Evolutionary conservation across 169 alveolate species (phyloP), one percentile per base, ranked within the genome.

Genomic region (Eimeria necatrix): DNA sequence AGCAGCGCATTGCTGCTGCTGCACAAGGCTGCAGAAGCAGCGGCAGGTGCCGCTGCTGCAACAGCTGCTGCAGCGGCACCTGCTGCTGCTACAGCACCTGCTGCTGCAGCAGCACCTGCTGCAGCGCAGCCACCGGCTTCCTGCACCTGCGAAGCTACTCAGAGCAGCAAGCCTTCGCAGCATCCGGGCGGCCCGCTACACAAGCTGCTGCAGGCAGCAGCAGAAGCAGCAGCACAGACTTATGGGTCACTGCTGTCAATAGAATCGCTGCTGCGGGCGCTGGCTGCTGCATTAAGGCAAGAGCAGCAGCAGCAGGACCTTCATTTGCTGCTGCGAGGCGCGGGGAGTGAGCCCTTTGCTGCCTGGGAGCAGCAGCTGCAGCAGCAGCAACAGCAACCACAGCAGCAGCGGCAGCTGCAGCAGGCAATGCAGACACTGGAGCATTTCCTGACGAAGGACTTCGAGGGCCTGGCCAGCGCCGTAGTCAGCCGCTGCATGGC

Each of bases 381-480:
- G 85, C 85, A 74, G 85, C 52, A 80, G 89, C 73, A 80, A 73
- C 73, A n/a, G 71, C 68, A 12, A 52, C 64, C 8, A 71, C 89
- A 80, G 73, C 89, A 80, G 52, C 71, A 80, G 89, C 70, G 56
- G 52, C 89, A 80, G 89, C 64, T 51, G 73, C 71, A 80, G 73
- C 89, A 53, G n/a, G 89, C 89, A n/a, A 71, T 20, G 9, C 52
- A 80, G 71, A 80, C 89, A 80, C 89, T 80, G 53, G 53, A 53
- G 24, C 71, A 80, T 9, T 80, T 80, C 89, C 73, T 52, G 14
- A 49, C 20, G 7, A 80, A 51, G 24, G 89, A 80, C 24, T 80
- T 80, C 71, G 89, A 80, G 51, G 89, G 89, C 20, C n/a, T 80
- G 22, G 89, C 89, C 60, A 80, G 73, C 51, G 89, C 89, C 51